Percentiles rank a stretch among this genome's conserved stretches.
Evolutionary conservation across 139 green algal genomes (phyloP).

Genomic region (Coelastrella sp.): DNA sequence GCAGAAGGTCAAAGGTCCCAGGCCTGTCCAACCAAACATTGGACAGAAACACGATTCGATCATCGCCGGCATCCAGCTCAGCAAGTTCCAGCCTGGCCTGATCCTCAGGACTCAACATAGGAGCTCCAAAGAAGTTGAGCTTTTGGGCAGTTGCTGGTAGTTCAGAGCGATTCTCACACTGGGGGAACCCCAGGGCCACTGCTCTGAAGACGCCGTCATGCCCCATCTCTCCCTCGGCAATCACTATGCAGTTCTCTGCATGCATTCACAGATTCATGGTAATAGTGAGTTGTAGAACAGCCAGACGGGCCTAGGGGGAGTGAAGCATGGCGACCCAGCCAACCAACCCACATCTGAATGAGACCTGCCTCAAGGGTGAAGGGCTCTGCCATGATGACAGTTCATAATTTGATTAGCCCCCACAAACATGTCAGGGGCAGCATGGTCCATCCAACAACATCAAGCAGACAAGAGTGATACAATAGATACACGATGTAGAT

Average conservation of each 20-base stretch:
- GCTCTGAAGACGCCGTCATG: slow-evolving; percentile 79
- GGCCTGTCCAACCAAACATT: slow-evolving; percentile 89
- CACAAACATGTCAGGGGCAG: no score
- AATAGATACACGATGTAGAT: no score
- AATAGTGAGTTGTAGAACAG: background rate
- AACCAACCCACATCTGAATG: background rate
- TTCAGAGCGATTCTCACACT: slow-evolving; percentile 69
- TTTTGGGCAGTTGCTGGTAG: slow-evolving; percentile 70
- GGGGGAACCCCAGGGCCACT: slow-evolving; percentile 77
- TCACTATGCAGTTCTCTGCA: slow-evolving; percentile 90
- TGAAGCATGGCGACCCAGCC: background rate
- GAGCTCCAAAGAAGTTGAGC: slow-evolving; percentile 89
- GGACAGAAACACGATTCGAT: slow-evolving; percentile 83
- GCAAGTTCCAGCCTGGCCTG: slow-evolving; percentile 49
- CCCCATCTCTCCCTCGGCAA: slow-evolving; percentile 83
- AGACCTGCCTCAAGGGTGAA: background rate
- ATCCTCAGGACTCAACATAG: slow-evolving; percentile 51
- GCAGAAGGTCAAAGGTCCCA: slow-evolving; percentile 68
- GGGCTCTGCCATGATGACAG: no score
- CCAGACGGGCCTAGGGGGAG: background rate
- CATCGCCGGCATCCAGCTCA: slow-evolving; percentile 52
- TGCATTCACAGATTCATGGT: background rate
- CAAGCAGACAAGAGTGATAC: no score
- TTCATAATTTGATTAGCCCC: no score
- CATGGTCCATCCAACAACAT: no score